These are phyloP conservation scores for Boletus tylopilopsis DNA, from an alignment of 768 basidiomycete genomes.

Conservation along the genomic window DNA sequence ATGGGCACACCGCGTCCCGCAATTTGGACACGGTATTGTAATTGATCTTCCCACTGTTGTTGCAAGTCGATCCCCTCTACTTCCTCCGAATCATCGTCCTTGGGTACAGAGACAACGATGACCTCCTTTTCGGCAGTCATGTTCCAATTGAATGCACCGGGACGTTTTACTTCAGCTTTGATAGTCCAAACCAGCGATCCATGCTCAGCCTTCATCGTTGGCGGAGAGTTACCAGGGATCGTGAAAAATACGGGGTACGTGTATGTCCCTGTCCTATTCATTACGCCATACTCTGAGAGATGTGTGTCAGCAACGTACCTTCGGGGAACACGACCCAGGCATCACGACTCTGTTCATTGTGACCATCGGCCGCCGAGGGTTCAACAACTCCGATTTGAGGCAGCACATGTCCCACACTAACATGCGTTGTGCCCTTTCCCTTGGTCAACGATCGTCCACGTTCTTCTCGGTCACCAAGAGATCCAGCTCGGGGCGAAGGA, in stretches of 20 bases:
- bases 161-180: slow-evolving; percentile 78
- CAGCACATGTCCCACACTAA: slow-evolving; percentile 1
- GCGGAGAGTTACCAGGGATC: slow-evolving; percentile 76
- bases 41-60: slow-evolving; percentile 85
- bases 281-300: slow-evolving; percentile 44
- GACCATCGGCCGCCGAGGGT: slow-evolving; percentile 8
- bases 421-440: slow-evolving; percentile 28
- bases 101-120: slow-evolving; percentile 64
- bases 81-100: slow-evolving; percentile 51
- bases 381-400: slow-evolving; percentile 34
- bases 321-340: slow-evolving; percentile 88
- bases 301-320: slow-evolving; percentile 43
- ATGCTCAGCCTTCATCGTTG: slow-evolving; percentile 68
- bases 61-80: slow-evolving; percentile 78
- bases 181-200: slow-evolving; percentile 79
- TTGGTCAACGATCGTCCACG: slow-evolving; percentile 30
- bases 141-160: slow-evolving; percentile 73
- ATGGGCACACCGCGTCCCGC: slow-evolving; percentile 76
- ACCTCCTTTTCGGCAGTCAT: slow-evolving; percentile 70
- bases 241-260: slow-evolving; percentile 92
- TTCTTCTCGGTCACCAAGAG: slow-evolving; percentile 10
- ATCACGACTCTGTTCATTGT: slow-evolving; percentile 36
- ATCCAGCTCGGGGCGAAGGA: slow-evolving; percentile 34
- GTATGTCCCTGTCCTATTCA: slow-evolving; percentile 64
- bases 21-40: slow-evolving; percentile 76